phyloP scores from a whole-genome alignment of 2,329 filamentous ascomycete genomes.

The Cladosporium halotolerans region DNA sequence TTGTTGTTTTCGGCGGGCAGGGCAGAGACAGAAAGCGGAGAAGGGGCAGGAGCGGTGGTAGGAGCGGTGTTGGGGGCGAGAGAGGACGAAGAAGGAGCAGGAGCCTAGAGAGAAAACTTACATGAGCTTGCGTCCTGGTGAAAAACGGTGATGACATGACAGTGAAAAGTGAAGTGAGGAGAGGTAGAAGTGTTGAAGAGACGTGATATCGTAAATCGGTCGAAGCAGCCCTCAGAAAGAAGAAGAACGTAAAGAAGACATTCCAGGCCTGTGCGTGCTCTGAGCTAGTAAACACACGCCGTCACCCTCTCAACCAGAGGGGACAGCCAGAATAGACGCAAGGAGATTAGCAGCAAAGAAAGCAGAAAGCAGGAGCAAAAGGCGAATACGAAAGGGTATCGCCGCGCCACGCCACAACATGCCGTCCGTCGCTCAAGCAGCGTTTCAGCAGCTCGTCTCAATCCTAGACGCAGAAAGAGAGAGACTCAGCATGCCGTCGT shows the following conservation, averaged over 20 bases:
- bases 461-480: conserved; percentile 13
- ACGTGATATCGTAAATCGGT: conserved; percentile 7
- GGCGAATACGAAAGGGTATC: conserved; percentile 7
- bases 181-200: conserved; percentile 2
- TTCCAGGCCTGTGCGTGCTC: not conserved
- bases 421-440: not conserved
- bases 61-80: conserved; percentile 1
- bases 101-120: conserved; percentile 20
- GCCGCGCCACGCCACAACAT: conserved; percentile 9
- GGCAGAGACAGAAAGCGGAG: not conserved
- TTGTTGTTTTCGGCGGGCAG: no score
- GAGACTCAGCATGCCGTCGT: conserved; percentile 18
- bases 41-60: not conserved
- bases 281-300: no score
- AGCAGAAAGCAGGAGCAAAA: conserved; percentile 5
- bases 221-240: conserved; percentile 13
- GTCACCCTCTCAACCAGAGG: no score
- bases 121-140: conserved; percentile 22
- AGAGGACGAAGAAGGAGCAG: conserved; percentile 9
- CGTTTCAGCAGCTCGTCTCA: conserved; percentile 9
- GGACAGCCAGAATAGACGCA: not conserved
- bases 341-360: conserved; percentile 5
- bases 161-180: conserved; percentile 3
- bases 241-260: not conserved
- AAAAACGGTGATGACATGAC: not conserved